Evolutionary conservation across 129 eudicot genomes (phyloP).

Genomic region (Helichrysum umbraculigerum): DNA sequence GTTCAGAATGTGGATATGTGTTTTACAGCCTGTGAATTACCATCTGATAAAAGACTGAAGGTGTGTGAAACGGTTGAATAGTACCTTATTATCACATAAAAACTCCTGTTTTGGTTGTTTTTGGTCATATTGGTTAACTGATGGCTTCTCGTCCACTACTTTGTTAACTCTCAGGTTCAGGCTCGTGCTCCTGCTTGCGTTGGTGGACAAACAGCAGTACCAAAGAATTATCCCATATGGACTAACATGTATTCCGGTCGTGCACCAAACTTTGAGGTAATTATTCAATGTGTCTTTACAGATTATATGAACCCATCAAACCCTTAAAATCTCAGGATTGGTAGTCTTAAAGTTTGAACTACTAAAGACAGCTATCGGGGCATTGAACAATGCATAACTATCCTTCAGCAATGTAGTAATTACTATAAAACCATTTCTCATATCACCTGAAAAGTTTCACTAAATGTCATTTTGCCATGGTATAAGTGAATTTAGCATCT

Average conservation of each 20-base stretch:
- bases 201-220: slow-evolving; percentile 40
- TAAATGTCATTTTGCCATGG: not conserved
- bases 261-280: slow-evolving; percentile 55
- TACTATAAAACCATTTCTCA: too few species aligned
- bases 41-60: slow-evolving; percentile 61
- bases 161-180: slow-evolving; percentile 43
- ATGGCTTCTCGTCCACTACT: slow-evolving; percentile 8
- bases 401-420: not conserved
- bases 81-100: not conserved
- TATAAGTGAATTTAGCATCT: not conserved
- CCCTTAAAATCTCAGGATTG: not conserved
- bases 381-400: not conserved
- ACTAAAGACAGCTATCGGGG: not conserved
- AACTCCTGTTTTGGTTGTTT: too few species aligned
- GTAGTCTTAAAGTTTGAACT: not conserved
- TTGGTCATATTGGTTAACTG: not conserved
- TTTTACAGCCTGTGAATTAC: slow-evolving; percentile 32
- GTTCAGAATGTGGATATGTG: slow-evolving; percentile 41
- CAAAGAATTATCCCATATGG: slow-evolving; percentile 42
- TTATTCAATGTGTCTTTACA: not conserved
- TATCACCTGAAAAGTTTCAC: not conserved
- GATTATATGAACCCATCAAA: not conserved
- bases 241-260: slow-evolving; percentile 52
- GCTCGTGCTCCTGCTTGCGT: slow-evolving; percentile 26
- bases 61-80: slow-evolving; percentile 24